These are phyloP conservation scores for Penicillium hesseltinei DNA, from an alignment of 2,329 filamentous ascomycete species.

Conservation along the genomic window DNA sequence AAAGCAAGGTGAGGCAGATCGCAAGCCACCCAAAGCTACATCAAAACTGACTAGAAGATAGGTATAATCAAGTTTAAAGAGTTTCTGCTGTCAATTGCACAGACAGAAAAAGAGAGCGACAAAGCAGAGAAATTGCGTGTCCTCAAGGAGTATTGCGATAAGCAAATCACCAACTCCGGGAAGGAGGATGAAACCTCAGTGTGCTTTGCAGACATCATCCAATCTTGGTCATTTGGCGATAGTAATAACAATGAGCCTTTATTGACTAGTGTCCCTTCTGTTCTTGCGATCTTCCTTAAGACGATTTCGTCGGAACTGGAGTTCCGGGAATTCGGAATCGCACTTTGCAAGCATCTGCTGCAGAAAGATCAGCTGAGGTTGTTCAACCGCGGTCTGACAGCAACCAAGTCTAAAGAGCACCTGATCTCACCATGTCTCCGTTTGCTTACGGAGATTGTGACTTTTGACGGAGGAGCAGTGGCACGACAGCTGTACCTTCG, in stretches of 20 bases:
- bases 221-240: conserved; percentile 81
- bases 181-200: conserved; percentile 57
- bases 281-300: conserved; percentile 77
- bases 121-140: conserved; percentile 43
- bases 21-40: conserved; percentile 1
- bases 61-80: conserved; percentile 46
- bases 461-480: conserved; percentile 78
- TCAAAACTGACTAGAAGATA: conserved; percentile 17
- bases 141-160: conserved; percentile 51
- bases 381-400: conserved; percentile 72
- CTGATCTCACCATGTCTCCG: conserved; percentile 85
- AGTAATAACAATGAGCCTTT: conserved; percentile 77
- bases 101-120: conserved; percentile 36
- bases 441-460: conserved; percentile 79
- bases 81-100: conserved; percentile 42
- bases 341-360: conserved; percentile 77
- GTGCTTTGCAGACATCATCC: conserved; percentile 75
- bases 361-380: conserved; percentile 79
- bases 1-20: conserved; percentile 63
- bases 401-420: conserved; percentile 79
- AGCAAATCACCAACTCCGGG: conserved; percentile 50
- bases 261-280: conserved; percentile 75
- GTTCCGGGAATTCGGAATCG: conserved; percentile 70
- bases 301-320: conserved; percentile 72
- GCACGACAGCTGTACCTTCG: conserved; percentile 75